Evolutionary conservation across 371 early-diverging fungal species (phyloP), one percentile per base, ranked within the genome.

Genomic region (Chytridiales sp.): DNA sequence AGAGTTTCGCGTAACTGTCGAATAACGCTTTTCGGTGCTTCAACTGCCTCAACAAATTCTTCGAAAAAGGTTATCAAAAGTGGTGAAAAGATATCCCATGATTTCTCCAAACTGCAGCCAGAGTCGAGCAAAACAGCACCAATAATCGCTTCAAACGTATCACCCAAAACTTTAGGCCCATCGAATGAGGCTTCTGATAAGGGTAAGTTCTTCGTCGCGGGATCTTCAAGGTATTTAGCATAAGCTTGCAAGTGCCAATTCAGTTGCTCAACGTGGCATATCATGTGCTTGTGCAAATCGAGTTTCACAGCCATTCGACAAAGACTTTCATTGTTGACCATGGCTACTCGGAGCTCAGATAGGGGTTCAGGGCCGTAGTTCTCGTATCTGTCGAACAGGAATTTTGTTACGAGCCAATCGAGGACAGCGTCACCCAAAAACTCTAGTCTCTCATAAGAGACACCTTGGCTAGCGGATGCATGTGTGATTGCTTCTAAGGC

Each of bases 381-480:
- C 1, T 81, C 76, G 57, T 88, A 86, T 54, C 81, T 80, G 19
- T 82, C 67, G 62, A 80, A 95, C 48, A 92, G 85, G 52, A 89
- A 85, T 17, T 82, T 74, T n/a, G 90, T 87, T 0, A 92, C 78
- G 53, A 91, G 69, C 66, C 87, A 91, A 70, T 95, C 95, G 40
- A 97, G 59, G 13, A 97, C 80, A 0, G 95, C 92, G 69, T 97
- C 96, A 8, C 97, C 97, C 47, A 95, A 63, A 61, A 90, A 96
- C 73, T 97, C 96, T 3, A 97, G 77, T 3, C 94, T 87, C 69
- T 95, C 88, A 64, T 94, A 95, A 59, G 89, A 90, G n/a, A n/a
- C n/a, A n/a, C n/a, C n/a, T 17, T 76, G 17, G 50, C 47, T 41
- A 81, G 78, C 19, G 4, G 72, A 67, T 2, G 55, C 13, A 66